A percentile compares a stretch with the other conserved stretches of the same genome.
These are phyloP conservation scores for Paraphaeosphaeria sporulosa DNA, from an alignment of 2,329 filamentous ascomycete genomes.

Conservation along the genomic window DNA sequence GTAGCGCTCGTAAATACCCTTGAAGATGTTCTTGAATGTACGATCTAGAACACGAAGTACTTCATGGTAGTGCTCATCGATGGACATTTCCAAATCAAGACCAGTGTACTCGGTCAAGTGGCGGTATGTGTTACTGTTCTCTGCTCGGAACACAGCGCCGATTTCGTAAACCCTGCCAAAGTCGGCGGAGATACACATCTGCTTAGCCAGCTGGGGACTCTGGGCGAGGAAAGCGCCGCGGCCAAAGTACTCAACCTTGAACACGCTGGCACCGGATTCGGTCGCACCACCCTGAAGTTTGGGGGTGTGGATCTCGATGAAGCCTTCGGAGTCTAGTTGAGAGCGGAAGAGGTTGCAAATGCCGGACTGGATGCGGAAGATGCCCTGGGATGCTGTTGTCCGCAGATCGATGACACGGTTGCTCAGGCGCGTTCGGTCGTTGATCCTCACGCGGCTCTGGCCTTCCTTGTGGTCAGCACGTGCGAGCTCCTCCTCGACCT, in stretches of 20 bases:
- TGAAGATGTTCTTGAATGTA: conserved; percentile 81
- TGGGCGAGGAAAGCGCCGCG: conserved; percentile 88
- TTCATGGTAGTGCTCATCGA: conserved; percentile 89
- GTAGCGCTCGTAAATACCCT: conserved; percentile 72
- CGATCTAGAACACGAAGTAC: conserved; percentile 79
- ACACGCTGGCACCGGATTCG: conserved; percentile 90
- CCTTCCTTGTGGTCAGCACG: conserved; percentile 65
- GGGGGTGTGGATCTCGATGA: conserved; percentile 93
- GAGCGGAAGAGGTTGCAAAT: conserved; percentile 82
- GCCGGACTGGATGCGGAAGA: conserved; percentile 85
- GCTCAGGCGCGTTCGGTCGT: conserved; percentile 75
- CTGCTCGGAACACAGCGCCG: conserved; percentile 88
- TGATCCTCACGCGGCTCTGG: conserved; percentile 66
- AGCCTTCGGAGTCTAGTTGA: conserved; percentile 76
- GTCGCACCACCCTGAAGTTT: conserved; percentile 91
- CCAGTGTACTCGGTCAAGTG: conserved; percentile 96
- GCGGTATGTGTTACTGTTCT: conserved; percentile 94
- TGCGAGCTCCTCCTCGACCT: conserved; percentile 59
- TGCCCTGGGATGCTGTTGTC: conserved; percentile 83
- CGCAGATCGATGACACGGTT: conserved; percentile 86
- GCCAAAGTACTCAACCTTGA: conserved; percentile 90
- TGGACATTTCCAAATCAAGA: conserved; percentile 90
- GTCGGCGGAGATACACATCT: conserved; percentile 90
- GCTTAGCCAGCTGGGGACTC: conserved; percentile 90
- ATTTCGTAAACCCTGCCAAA: conserved; percentile 91